Percentiles rank a stretch among this genome's conserved stretches.
These are phyloP conservation scores for Dryadomyces quercivorus DNA, from an alignment of 2,329 filamentous ascomycete genomes.

Conservation along the genomic window DNA sequence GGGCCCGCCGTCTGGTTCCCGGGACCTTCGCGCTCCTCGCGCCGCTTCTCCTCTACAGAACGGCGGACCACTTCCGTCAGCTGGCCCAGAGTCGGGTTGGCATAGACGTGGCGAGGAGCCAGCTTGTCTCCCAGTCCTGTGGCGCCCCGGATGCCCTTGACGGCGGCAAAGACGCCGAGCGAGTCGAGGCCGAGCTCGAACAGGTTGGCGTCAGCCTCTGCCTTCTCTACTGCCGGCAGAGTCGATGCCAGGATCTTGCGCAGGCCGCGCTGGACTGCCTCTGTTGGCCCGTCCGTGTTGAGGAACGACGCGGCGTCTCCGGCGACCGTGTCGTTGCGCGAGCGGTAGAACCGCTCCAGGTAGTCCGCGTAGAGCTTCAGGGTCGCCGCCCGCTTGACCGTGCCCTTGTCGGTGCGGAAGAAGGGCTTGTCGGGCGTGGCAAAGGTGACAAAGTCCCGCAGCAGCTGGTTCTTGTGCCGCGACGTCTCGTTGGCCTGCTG, in stretches of 20 bases:
- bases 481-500: slow-evolving; percentile 29
- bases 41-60: not conserved
- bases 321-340: not conserved
- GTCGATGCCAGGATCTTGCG: slow-evolving; percentile 18
- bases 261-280: slow-evolving; percentile 18
- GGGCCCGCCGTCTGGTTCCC: not conserved
- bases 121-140: slow-evolving; percentile 21
- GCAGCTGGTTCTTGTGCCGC: slow-evolving; percentile 33
- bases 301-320: not conserved
- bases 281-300: slow-evolving; percentile 2
- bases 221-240: slow-evolving; percentile 19
- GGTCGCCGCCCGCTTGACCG: slow-evolving; percentile 24
- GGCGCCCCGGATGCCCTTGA: slow-evolving; percentile 18
- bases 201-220: slow-evolving; percentile 14
- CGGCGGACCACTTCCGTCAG: slow-evolving; percentile 14
- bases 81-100: slow-evolving; percentile 21
- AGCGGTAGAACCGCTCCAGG: slow-evolving; percentile 2
- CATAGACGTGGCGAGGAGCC: slow-evolving; percentile 27
- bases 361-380: slow-evolving; percentile 20
- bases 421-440: slow-evolving; percentile 30
- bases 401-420: slow-evolving; percentile 30
- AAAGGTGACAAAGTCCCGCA: slow-evolving; percentile 25
- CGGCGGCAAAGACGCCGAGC: slow-evolving; percentile 21
- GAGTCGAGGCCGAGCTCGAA: slow-evolving; percentile 26
- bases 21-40: no score